Evolutionary conservation across 73 alveolate genomes (phyloP).

Genomic region (Tetrahymena malaccensis): DNA sequence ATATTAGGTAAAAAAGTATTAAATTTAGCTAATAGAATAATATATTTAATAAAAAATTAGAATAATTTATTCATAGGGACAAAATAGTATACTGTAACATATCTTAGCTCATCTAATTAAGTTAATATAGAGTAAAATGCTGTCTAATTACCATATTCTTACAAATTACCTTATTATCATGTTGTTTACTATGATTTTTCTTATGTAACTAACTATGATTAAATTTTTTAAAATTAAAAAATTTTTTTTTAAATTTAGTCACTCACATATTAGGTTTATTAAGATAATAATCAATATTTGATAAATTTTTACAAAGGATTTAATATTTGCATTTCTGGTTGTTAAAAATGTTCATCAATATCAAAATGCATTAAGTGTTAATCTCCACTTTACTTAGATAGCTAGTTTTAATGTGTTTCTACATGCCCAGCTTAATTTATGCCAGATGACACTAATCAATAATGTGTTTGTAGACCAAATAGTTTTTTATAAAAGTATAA

Average conservation of each 20-base stretch:
- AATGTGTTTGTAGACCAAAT: background rate
- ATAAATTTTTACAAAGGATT: background rate
- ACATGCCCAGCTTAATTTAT: background rate
- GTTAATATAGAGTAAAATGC: background rate
- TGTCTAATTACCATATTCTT: background rate
- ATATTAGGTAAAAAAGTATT: background rate
- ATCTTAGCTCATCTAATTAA: background rate
- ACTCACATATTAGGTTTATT: background rate
- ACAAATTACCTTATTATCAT: background rate
- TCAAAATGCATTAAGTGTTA: background rate
- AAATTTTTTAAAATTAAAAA: too few relatives aligned
- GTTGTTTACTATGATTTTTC: background rate
- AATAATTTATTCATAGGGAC: background rate
- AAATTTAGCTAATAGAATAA: too few relatives aligned
- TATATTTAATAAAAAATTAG: background rate
- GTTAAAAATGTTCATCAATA: background rate
- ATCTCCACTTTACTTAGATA: background rate
- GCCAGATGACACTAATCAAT: background rate
- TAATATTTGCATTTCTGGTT: background rate
- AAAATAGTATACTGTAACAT: background rate
- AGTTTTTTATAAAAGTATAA: background rate
- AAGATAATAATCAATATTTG: background rate
- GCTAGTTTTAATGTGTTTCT: background rate
- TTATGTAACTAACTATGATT: background rate
- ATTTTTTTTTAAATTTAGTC: background rate